These are phyloP conservation scores for Solanum appendiculatum DNA, from an alignment of 257 asterid genomes.

Conservation along the genomic window DNA sequence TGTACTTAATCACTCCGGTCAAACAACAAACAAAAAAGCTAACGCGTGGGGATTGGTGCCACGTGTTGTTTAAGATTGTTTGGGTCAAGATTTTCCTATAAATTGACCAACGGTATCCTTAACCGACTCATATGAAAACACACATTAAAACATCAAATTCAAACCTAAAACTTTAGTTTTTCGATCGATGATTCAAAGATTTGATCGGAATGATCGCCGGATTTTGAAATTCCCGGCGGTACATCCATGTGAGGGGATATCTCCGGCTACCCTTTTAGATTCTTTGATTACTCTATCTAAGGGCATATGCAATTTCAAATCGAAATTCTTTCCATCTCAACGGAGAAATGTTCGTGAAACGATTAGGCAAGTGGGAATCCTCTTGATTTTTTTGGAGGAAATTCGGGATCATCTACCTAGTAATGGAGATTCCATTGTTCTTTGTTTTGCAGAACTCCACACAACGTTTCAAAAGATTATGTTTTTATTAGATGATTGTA, in stretches of 20 bases:
- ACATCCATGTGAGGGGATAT: slow-evolving; percentile 49
- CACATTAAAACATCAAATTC: not conserved
- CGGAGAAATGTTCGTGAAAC: slow-evolving; percentile 46
- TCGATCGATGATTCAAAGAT: slow-evolving; percentile 27
- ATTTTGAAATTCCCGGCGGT: slow-evolving; percentile 55
- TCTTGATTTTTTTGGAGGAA: slow-evolving; percentile 54
- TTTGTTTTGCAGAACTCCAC: slow-evolving; percentile 66
- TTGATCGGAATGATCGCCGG: slow-evolving; percentile 50
- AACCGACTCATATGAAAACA: not conserved
- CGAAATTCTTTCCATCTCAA: slow-evolving; percentile 32
- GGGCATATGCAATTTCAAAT: slow-evolving; percentile 25
- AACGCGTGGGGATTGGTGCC: slow-evolving; percentile 1
- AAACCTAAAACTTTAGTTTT: not conserved
- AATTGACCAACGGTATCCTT: not conserved
- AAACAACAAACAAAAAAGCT: not conserved
- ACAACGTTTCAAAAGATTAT: slow-evolving; percentile 40
- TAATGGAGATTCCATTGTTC: slow-evolving; percentile 21
- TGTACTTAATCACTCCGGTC: not conserved
- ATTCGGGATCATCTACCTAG: slow-evolving; percentile 14
- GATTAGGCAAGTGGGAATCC: slow-evolving; percentile 47
- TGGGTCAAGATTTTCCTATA: not conserved
- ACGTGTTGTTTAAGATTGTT: not conserved
- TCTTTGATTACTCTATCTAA: slow-evolving; percentile 40
- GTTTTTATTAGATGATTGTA: slow-evolving; percentile 51
- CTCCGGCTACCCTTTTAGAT: slow-evolving; percentile 44